Conservation (phyloP, 2,329 filamentous ascomycete genomes). For the Cryphonectria nitschkei region DNA sequence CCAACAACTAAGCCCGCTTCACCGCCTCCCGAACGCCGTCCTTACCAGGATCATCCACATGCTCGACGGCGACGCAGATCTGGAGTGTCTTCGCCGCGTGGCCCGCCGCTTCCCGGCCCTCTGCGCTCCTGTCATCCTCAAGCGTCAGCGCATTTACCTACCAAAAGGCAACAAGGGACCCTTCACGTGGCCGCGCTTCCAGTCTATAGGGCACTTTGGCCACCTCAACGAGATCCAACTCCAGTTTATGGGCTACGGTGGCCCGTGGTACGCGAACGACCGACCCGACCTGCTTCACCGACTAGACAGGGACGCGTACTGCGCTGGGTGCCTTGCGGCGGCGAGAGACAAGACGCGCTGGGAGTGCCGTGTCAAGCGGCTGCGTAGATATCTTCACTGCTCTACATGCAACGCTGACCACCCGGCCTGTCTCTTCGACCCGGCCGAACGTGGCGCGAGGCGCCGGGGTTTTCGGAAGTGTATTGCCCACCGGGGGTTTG, state of each 20-base stretch:
- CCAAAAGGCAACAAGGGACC: background rate
- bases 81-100: slow-evolving; percentile 19
- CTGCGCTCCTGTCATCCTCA: background rate
- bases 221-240: background rate
- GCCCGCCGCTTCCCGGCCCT: background rate
- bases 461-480: background rate
- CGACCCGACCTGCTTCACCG: background rate
- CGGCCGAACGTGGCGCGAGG: background rate
- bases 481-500: background rate
- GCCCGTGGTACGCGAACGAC: background rate
- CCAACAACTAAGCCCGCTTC: background rate
- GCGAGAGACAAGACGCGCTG: background rate
- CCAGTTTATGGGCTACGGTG: background rate
- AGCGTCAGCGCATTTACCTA: background rate
- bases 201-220: background rate
- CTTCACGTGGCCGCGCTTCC: background rate
- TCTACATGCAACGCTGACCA: background rate
- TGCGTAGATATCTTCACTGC: background rate
- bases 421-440: background rate
- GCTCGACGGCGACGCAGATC: slow-evolving; percentile 8
- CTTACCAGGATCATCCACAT: slow-evolving; percentile 5
- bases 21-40: slow-evolving; percentile 9
- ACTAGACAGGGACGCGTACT: background rate
- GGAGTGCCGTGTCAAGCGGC: background rate
- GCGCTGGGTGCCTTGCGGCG: background rate